Base-by-base conservation (phyloP, 805 yeast species). In the Candida boidinii region DNA sequence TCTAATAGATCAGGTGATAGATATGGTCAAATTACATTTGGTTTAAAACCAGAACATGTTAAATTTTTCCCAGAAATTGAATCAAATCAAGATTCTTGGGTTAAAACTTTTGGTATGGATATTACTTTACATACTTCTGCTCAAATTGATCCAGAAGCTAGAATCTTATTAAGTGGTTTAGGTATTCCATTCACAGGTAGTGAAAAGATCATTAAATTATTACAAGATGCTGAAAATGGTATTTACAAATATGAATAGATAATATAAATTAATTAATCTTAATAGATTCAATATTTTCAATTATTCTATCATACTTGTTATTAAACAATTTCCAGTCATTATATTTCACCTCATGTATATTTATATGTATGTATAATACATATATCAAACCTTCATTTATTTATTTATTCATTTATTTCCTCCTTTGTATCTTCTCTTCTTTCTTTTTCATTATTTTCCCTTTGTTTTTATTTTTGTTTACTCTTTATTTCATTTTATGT, bases 41-140 rank as follows among this genome's bases (percentile, higher is more conserved):
- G 96, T 28, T 59, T 92, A 45, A 73, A 72, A 26, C 76, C 84
- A 2, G 84, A 80, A 34, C 86, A 84, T 47, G 74, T 83, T 33
- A 76, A 73, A 48, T 70, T 68, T 51, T 92, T 92, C 71, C 99
- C 99, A 3, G 98, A 92, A 60, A 76, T 92, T 40, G 95, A 88
- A 53, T 73, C 79, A 37, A 86, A 82, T 58, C 86, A 79, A 54
- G 97, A 90, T 55, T 64, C 82, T 42, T 92, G 90, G 84, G 88
- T 95, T 24, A 73, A 67, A 42, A 75, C 87, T 20, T 85, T 78
- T 53, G 96, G 96, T 37, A 70, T 90, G 68, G 82, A 86, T 53
- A 68, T 92, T 36, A 82, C 85, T 25, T 61, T 92, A 44, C 83
- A 83, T 53, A 90, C 97, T 15, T 64, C 84, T 23, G 95, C 97